Evolutionary conservation across 192 early-diverging fungal species (phyloP), one percentile per base, ranked within the genome.

Genomic region (Mortierella hygrophila): DNA sequence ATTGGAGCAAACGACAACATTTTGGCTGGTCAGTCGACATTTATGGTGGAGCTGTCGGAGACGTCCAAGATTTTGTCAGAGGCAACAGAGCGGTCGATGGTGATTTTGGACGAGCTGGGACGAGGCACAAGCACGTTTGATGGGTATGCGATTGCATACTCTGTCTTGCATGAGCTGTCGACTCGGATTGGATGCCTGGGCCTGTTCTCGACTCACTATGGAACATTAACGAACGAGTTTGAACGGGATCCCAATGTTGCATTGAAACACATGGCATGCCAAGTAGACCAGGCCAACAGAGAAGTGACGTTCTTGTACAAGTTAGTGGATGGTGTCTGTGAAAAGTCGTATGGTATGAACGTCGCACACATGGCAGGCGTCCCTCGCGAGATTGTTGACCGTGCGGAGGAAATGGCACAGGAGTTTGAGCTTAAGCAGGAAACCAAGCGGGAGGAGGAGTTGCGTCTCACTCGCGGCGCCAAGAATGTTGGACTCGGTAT

Each of bases 1-100:
- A 98, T 99, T 76, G 99, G 98, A 47, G 99, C 99, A 2, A 97
- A 97, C 88, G 99, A 99, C 91, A 97, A 97, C 80, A 95, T 99
- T 83, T 85, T 98, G 38, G 94, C 95, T 0, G 98, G 98, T 6
- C 95, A 98, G 63, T 97, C 96, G 21, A 99, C 99, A 8, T 99
- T 99, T 83, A 98, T 99, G 97, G 94, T 96, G 0, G 99, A 99
- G 85, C 91, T 99, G 74, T 90, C 93, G 23, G 99, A 99, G 89
- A 99, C 99, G 0, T 94, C 95, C 42, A 96, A 94, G 68, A 99
- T 99, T 77, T 81, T 99, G 70, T 91, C 93, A 44, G 95, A 99
- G 81, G 98, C 99, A 0, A 98, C 98, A 8, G 94, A 94, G 3
- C 90, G 92, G 1, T 98, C 97, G 11, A 92, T 99, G 77, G 98